A percentile compares a stretch with the other conserved stretches of the same genome.
Evolutionary conservation across 2,329 filamentous ascomycete species (phyloP).

Genomic region (Colletotrichum chlorophyti): DNA sequence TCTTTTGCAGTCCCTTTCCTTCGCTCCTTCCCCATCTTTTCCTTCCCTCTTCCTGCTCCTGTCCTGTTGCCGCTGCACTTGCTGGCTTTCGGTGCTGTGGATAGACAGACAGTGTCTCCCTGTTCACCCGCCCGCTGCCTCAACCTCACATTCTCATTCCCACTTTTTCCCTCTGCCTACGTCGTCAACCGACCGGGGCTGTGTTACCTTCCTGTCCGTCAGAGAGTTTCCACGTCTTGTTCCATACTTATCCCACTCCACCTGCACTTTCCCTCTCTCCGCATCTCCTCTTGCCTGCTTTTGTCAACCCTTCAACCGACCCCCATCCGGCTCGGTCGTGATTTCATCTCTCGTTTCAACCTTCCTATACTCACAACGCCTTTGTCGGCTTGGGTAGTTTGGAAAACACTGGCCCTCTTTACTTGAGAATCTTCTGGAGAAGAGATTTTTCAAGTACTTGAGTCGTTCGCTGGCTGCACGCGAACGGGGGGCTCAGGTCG

Average conservation of each 20-base stretch:
- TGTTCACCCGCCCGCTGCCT: constrained; percentile 21
- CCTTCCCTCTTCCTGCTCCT: background rate
- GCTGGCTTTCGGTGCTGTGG: too few species aligned
- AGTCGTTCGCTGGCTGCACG: constrained; percentile 19
- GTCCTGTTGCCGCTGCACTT: background rate
- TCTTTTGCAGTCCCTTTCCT: constrained; percentile 4
- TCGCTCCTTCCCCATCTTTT: constrained; percentile 9
- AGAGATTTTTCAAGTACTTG: background rate
- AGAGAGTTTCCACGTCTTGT: constrained; percentile 16
- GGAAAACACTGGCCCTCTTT: background rate
- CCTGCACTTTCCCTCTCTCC: constrained; percentile 28
- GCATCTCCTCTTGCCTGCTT: constrained; percentile 7
- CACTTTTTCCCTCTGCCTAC: constrained; percentile 22
- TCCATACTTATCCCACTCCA: constrained; percentile 30
- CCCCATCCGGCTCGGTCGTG: constrained; percentile 25
- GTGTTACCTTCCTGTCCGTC: constrained; percentile 23
- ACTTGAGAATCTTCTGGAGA: background rate
- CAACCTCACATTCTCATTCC: too few species aligned
- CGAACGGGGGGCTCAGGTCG: constrained; percentile 19
- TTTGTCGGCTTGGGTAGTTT: constrained; percentile 7
- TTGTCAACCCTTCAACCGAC: constrained; percentile 18
- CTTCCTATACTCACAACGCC: constrained; percentile 4
- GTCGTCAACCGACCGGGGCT: constrained; percentile 14
- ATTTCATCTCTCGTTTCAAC: constrained; percentile 19
- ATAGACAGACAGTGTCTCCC: constrained; percentile 1